Evolutionary conservation across 345 rosid species (phyloP), one percentile per base, ranked within the genome.

Genomic region (Acer campestre): DNA sequence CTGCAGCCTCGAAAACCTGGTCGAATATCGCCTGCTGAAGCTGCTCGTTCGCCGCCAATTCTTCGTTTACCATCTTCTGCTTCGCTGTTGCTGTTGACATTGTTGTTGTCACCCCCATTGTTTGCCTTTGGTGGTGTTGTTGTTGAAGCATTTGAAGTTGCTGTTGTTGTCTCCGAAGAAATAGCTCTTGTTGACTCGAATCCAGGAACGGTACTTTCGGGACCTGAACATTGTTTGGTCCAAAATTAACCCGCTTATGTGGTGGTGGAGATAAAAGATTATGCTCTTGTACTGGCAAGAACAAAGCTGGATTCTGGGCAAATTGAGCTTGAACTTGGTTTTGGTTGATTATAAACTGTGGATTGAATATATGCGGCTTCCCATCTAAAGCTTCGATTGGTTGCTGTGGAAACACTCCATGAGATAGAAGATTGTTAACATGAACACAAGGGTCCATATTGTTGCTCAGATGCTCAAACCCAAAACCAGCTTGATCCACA

Each of bases 1-100:
- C 98, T 82, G 95, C 90, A 61, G 96, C 92, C 88, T 90, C 88
- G 85, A 88, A 90, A 67, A 95, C 84, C 82, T 91, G 97, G 86
- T 90, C 91, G 62, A 88, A 84, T 78, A 90, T 83, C 58, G 90
- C 87, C 77, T 91, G 90, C 77, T 93, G 88, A 85, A 85, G 84
- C 87, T 88, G 97, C 62, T 90, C 92, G 79, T 85, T 87, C 66
- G 81, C 27, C 27, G 63, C 86, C 82, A 83, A 71, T 86, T 84
- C 90, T 23, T 88, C 90, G 4, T 66, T 72, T 70, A 68, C 80
- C 68, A 81, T 76, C 69, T 81, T 85, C 79, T 85, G 89, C 77
- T 85, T 86, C 40, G 55, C 22, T 16, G 51, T 49, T 3, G 82
- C 7, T 4, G 67, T 25, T 48, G 74, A 7, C 68, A 82, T 49